These are phyloP conservation scores for button mushroom (Agaricus bisporus) DNA, from an alignment of 768 basidiomycete genomes.

Conservation along the genomic window DNA sequence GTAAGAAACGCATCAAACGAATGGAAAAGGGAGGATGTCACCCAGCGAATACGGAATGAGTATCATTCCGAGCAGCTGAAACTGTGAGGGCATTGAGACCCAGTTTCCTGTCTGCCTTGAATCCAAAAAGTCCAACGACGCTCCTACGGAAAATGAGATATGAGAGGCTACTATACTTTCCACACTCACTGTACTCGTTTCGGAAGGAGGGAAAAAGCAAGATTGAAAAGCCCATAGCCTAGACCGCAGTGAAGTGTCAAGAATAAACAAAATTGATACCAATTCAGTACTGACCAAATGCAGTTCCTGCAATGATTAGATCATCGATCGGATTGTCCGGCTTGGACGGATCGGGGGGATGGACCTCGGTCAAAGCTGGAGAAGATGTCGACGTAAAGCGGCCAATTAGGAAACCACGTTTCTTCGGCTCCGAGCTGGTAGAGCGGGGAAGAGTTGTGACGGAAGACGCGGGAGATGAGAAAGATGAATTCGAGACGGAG, in stretches of 20 bases:
- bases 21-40: constrained; percentile 23
- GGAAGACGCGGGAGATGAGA: constrained; percentile 17
- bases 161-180: not conserved
- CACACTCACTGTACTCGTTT: constrained; percentile 55
- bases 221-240: constrained; percentile 70
- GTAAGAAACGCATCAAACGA: not conserved
- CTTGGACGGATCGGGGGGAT: constrained; percentile 12
- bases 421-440: not conserved
- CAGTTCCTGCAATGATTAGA: constrained; percentile 66
- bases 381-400: constrained; percentile 9
- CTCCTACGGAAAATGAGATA: constrained; percentile 30
- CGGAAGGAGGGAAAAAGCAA: constrained; percentile 73
- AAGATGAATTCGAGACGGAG: constrained; percentile 18
- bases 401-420: not conserved
- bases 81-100: constrained; percentile 67
- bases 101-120: constrained; percentile 62
- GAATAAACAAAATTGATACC: constrained; percentile 5
- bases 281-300: constrained; percentile 52
- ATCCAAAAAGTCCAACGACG: constrained; percentile 73
- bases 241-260: not conserved
- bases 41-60: constrained; percentile 76
- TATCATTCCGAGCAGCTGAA: constrained; percentile 58
- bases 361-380: constrained; percentile 14
- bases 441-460: constrained; percentile 11
- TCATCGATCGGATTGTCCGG: constrained; percentile 63